Evolutionary conservation across 2,329 filamentous ascomycete species (phyloP).

Genomic region (Epichloe coenophiala): DNA sequence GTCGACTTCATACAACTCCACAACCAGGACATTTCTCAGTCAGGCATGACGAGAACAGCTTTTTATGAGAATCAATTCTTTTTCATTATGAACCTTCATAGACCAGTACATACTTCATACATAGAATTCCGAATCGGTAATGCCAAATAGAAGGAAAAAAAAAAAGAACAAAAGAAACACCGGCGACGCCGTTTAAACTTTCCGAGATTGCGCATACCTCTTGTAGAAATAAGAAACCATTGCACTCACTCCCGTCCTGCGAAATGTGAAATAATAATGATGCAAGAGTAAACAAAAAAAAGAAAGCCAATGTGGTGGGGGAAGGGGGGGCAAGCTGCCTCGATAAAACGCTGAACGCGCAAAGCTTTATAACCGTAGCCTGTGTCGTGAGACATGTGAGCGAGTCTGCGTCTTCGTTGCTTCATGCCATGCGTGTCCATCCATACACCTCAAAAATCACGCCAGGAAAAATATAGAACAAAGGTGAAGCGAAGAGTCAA

Average conservation of each 20-base stretch:
- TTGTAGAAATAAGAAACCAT: neutral
- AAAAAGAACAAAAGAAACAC: constrained; percentile 1
- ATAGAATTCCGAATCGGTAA: neutral
- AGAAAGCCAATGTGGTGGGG: neutral
- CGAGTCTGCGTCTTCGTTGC: constrained; percentile 1
- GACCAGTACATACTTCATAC: constrained; percentile 2
- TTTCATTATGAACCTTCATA: neutral
- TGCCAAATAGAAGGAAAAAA: neutral
- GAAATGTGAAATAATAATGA: neutral
- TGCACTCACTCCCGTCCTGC: neutral
- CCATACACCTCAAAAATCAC: neutral
- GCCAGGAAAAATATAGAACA: neutral
- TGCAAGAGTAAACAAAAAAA: neutral
- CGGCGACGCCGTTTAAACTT: constrained; percentile 1
- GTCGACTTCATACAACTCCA: too few relatives aligned
- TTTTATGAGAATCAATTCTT: too few relatives aligned
- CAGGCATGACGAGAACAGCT: too few relatives aligned
- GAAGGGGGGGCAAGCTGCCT: neutral
- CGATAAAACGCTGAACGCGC: neutral
- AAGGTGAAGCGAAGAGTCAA: neutral
- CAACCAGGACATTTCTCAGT: too few relatives aligned
- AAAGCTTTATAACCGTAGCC: neutral
- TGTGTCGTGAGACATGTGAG: neutral
- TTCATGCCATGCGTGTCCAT: neutral
- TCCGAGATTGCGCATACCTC: neutral